Evolutionary conservation across 768 basidiomycete genomes (phyloP).

Genomic region (Suillus luteus): DNA sequence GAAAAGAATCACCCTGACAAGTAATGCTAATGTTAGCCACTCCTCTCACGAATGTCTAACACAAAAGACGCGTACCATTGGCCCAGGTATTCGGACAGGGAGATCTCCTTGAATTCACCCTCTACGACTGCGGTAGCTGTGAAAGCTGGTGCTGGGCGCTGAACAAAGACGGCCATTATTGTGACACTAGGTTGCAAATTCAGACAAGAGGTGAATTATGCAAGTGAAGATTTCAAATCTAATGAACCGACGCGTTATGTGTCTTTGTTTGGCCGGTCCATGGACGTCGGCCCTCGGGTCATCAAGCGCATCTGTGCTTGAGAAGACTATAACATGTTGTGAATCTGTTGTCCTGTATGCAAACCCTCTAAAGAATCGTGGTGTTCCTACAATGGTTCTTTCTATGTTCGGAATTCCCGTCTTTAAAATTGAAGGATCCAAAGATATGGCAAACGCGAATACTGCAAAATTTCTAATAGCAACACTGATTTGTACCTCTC

Average conservation of each 20-base stretch:
- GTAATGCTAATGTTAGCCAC: conserved; percentile 5
- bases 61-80: conserved; percentile 63
- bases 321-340: no score
- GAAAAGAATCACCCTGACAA: conserved; percentile 81
- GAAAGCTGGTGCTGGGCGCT: conserved; percentile 86
- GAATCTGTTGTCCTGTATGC: no score
- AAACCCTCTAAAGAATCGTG: no score
- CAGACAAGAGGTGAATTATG: not conserved
- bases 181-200: not conserved
- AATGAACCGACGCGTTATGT: conserved; percentile 30
- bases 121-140: conserved; percentile 73
- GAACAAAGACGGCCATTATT: conserved; percentile 56
- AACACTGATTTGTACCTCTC: not conserved
- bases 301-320: no score
- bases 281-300: not conserved
- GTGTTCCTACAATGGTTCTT: not conserved
- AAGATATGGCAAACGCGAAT: not conserved
- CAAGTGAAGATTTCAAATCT: conserved; percentile 15
- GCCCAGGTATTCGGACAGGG: conserved; percentile 71
- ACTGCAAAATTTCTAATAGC: not conserved
- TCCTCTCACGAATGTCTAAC: conserved; percentile 8
- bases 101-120: conserved; percentile 75
- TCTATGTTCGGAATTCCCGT: not conserved
- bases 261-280: conserved; percentile 24
- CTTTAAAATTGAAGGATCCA: not conserved